Conservation (phyloP, 805 yeast genomes). For the Metschnikowia henanensis region DNA sequence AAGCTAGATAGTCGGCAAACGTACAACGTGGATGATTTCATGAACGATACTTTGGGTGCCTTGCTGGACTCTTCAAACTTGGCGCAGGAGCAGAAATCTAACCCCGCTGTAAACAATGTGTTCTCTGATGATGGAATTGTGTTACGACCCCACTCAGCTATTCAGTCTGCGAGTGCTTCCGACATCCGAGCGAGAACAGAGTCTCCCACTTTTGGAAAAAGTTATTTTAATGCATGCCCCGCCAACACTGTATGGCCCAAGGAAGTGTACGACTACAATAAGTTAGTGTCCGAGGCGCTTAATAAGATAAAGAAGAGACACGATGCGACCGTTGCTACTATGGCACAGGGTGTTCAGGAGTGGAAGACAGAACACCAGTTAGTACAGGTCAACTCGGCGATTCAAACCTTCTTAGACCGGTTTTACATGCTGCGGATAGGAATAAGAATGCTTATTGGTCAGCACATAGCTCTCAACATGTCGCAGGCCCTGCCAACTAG, state of each 20-base stretch:
- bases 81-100: slow-evolving; percentile 28
- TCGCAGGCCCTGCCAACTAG: slow-evolving; percentile 51
- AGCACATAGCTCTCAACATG: slow-evolving; percentile 80
- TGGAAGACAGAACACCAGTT: slow-evolving; percentile 64
- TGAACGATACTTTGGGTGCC: not conserved
- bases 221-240: slow-evolving; percentile 55
- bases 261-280: slow-evolving; percentile 72
- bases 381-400: slow-evolving; percentile 60
- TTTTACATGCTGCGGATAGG: slow-evolving; percentile 92
- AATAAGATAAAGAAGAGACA: slow-evolving; percentile 77
- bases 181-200: slow-evolving; percentile 11
- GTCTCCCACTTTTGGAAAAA: slow-evolving; percentile 44
- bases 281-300: slow-evolving; percentile 61
- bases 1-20: slow-evolving; percentile 3
- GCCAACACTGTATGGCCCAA: slow-evolving; percentile 63
- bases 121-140: slow-evolving; percentile 55
- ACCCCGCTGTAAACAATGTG: slow-evolving; percentile 41
- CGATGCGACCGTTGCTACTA: slow-evolving; percentile 90
- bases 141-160: slow-evolving; percentile 24
- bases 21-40: slow-evolving; percentile 7
- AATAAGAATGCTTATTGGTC: slow-evolving; percentile 92
- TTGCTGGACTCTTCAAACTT: slow-evolving; percentile 23
- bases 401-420: slow-evolving; percentile 80
- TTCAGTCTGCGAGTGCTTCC: slow-evolving; percentile 12
- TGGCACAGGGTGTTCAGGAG: slow-evolving; percentile 89